phyloP scores from a whole-genome alignment of 164 flowering plant genomes.

The Dillenia suffruticosa region DNA sequence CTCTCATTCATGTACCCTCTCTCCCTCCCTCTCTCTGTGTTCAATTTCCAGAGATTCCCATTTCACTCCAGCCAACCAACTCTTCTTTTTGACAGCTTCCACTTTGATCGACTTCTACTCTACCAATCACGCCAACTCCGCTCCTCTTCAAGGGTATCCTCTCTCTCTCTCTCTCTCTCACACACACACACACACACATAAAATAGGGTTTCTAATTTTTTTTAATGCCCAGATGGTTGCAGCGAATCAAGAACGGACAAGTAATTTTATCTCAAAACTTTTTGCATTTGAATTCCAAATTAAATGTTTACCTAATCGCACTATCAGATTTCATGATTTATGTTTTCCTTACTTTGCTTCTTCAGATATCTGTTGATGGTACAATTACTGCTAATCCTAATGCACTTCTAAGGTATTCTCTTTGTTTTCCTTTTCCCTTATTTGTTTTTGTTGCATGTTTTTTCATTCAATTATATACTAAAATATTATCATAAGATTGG shows the following conservation, averaged over 20 bases:
- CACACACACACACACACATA: neutral
- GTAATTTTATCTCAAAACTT: slow-evolving; percentile 24
- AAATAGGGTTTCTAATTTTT: neutral
- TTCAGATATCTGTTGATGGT: slow-evolving; percentile 71
- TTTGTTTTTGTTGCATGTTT: neutral
- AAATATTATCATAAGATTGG: neutral
- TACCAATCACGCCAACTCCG: slow-evolving; percentile 63
- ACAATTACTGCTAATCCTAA: slow-evolving; percentile 53
- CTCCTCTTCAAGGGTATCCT: slow-evolving; percentile 78
- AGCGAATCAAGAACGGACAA: slow-evolving; percentile 84
- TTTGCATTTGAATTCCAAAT: neutral
- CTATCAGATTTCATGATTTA: neutral
- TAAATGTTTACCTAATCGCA: neutral
- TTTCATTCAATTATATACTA: neutral
- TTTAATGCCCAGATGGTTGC: slow-evolving; percentile 71
- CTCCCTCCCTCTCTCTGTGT: neutral
- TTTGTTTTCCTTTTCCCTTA: no score
- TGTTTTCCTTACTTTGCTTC: neutral
- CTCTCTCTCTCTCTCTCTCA: neutral
- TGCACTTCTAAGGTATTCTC: slow-evolving; percentile 49
- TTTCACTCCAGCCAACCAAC: neutral
- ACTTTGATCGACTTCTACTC: slow-evolving; percentile 72
- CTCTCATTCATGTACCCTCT: neutral
- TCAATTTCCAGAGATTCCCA: neutral
- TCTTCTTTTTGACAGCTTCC: slow-evolving; percentile 23